Conservation (phyloP, 1,139 yeast species). For the Yamadazyma diospyri region DNA sequence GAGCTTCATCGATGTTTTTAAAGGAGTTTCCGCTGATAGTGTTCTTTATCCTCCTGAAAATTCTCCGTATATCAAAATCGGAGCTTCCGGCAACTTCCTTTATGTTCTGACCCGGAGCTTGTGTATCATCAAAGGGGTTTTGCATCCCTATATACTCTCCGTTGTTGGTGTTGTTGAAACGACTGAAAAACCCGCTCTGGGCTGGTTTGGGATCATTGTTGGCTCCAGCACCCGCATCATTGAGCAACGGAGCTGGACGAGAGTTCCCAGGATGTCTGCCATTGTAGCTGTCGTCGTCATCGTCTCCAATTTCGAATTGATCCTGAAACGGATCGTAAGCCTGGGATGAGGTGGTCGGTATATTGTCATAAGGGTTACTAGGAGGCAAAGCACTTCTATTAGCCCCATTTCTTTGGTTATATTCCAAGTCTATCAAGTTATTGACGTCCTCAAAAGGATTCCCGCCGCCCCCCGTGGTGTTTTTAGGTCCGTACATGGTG, state of each 20-base stretch:
- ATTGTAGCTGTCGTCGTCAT: conserved; percentile 6
- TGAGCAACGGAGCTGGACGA: conserved; percentile 1
- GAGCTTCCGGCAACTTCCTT: conserved; percentile 9
- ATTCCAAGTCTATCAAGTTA: conserved; percentile 34
- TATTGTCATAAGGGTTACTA: conserved; percentile 11
- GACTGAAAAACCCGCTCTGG: conserved; percentile 7
- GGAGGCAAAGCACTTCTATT: neutral
- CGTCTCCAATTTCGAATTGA: conserved; percentile 9
- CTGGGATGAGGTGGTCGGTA: conserved; percentile 6
- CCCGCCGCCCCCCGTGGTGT: conserved; percentile 4
- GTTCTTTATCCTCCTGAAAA: conserved; percentile 11
- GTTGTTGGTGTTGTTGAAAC: conserved; percentile 8
- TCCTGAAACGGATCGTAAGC: conserved; percentile 17
- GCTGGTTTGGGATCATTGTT: neutral
- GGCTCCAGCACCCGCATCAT: neutral
- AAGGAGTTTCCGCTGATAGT: conserved; percentile 10
- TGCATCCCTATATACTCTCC: conserved; percentile 16
- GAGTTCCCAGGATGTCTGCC: neutral
- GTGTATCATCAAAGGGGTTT: conserved; percentile 35
- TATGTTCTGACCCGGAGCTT: conserved; percentile 8
- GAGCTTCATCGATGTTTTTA: conserved; percentile 8
- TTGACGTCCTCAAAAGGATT: conserved; percentile 25
- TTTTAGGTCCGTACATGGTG: conserved; percentile 8
- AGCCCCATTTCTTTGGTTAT: conserved; percentile 8
- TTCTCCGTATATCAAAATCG: conserved; percentile 16